A percentile compares a stretch with the other conserved stretches of the same genome.
These are phyloP conservation scores for Chlorella vulgaris DNA, from an alignment of 139 green algal genomes.

Conservation along the genomic window DNA sequence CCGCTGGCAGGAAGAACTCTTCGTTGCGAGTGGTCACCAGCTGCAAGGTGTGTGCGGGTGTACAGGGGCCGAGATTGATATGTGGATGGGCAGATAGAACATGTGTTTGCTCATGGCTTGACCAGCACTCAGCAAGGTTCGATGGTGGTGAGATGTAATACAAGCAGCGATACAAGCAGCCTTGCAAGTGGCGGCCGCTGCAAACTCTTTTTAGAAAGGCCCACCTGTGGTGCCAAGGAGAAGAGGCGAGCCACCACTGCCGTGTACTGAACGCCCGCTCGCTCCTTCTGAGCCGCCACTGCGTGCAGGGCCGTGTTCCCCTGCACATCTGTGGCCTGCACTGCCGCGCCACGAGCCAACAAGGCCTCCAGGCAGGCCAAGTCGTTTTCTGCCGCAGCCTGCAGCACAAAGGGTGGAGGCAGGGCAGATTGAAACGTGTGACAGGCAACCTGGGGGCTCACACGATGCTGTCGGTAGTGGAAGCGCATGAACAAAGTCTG, in stretches of 20 bases:
- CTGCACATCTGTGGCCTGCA: constrained; percentile 1
- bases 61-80: no score
- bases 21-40: constrained; percentile 6
- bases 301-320: constrained; percentile 43
- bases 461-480: no score
- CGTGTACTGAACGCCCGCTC: constrained; percentile 11
- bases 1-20: constrained; percentile 20
- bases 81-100: no score
- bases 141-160: no score
- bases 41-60: background rate
- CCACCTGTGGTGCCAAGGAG: background rate
- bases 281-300: constrained; percentile 8
- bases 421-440: no score
- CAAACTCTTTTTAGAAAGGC: no score
- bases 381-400: constrained; percentile 29
- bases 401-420: background rate
- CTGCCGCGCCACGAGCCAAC: background rate
- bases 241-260: background rate
- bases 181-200: no score
- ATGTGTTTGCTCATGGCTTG: no score
- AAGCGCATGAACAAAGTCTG: no score
- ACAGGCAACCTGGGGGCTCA: no score
- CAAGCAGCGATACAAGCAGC: no score
- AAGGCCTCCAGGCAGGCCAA: constrained; percentile 25
- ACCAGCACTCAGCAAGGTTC: no score